These are phyloP conservation scores for Cymbidium sinense DNA, from an alignment of 106 monocot species.

Conservation along the genomic window DNA sequence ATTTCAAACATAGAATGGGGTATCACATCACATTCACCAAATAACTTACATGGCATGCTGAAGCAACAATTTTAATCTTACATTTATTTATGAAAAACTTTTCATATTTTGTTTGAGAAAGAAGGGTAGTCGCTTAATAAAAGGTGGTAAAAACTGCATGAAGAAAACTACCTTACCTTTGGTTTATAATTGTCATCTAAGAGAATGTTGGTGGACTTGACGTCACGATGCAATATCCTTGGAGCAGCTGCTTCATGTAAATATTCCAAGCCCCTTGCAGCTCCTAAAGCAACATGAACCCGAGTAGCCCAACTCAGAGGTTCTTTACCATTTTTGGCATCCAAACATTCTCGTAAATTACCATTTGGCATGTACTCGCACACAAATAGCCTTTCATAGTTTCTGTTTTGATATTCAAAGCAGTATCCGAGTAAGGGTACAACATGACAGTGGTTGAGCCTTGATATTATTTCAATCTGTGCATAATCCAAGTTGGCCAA, in stretches of 20 bases:
- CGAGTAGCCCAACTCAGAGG: conserved; percentile 71
- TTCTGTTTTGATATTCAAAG: conserved; percentile 53
- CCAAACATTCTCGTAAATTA: conserved; percentile 75
- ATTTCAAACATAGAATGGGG: background rate
- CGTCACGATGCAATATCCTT: conserved; percentile 84
- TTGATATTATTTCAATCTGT: conserved; percentile 87
- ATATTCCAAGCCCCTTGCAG: conserved; percentile 91
- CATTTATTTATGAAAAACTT: background rate
- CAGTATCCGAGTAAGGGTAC: conserved; percentile 89
- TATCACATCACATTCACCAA: background rate
- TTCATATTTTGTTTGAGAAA: background rate
- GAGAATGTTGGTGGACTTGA: conserved; percentile 97
- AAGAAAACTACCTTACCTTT: conserved; percentile 40
- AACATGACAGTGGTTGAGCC: conserved; percentile 88
- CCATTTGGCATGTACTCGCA: conserved; percentile 90
- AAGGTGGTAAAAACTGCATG: too few species aligned
- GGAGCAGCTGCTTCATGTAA: conserved; percentile 94
- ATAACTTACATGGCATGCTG: background rate
- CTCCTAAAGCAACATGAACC: conserved; percentile 67
- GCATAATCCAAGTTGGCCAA: background rate
- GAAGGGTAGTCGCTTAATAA: background rate
- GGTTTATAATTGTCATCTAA: conserved; percentile 66
- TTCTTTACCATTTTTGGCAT: conserved; percentile 43
- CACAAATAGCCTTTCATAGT: conserved; percentile 59
- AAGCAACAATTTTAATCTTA: background rate